Conservation (phyloP, 768 basidiomycete species). For the Lentinus brumalis region DNA sequence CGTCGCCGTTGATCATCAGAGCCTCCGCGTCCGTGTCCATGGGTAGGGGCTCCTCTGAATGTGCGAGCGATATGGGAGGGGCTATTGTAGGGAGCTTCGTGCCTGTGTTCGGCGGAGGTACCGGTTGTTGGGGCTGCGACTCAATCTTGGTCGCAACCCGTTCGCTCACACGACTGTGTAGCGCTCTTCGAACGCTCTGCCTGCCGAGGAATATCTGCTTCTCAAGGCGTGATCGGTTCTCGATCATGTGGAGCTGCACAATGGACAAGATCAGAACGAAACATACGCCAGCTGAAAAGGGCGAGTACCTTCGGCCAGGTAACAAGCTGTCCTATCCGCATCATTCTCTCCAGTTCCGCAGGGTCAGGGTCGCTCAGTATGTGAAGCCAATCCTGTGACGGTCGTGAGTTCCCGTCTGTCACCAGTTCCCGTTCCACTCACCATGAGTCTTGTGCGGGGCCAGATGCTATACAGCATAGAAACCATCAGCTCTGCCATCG, state of each 20-base stretch:
- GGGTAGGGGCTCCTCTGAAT: slow-evolving; percentile 59
- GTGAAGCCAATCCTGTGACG: slow-evolving; percentile 73
- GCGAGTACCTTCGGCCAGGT: slow-evolving; percentile 92
- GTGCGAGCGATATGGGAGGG: slow-evolving; percentile 19
- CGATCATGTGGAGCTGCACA: slow-evolving; percentile 85
- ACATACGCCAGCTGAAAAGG: too few relatives aligned
- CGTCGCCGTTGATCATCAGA: slow-evolving; percentile 54
- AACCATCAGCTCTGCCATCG: neutral
- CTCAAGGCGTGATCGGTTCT: slow-evolving; percentile 86
- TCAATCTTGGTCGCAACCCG: slow-evolving; percentile 24
- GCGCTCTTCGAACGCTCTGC: slow-evolving; percentile 61
- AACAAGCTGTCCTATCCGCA: slow-evolving; percentile 81
- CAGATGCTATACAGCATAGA: slow-evolving; percentile 55
- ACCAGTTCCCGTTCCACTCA: slow-evolving; percentile 32
- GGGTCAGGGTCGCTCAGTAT: slow-evolving; percentile 85
- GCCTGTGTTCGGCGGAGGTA: slow-evolving; percentile 30
- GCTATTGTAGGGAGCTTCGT: slow-evolving; percentile 20
- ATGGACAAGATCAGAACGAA: neutral
- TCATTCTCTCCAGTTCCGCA: slow-evolving; percentile 81
- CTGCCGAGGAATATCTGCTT: slow-evolving; percentile 81
- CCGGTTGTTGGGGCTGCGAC: slow-evolving; percentile 25
- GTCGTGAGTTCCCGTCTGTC: neutral
- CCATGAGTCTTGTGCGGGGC: slow-evolving; percentile 81
- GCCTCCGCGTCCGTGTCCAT: slow-evolving; percentile 81
- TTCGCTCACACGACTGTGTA: slow-evolving; percentile 37